These are phyloP conservation scores for Metschnikowia similis DNA, from an alignment of 805 yeast genomes.

Conservation along the genomic window DNA sequence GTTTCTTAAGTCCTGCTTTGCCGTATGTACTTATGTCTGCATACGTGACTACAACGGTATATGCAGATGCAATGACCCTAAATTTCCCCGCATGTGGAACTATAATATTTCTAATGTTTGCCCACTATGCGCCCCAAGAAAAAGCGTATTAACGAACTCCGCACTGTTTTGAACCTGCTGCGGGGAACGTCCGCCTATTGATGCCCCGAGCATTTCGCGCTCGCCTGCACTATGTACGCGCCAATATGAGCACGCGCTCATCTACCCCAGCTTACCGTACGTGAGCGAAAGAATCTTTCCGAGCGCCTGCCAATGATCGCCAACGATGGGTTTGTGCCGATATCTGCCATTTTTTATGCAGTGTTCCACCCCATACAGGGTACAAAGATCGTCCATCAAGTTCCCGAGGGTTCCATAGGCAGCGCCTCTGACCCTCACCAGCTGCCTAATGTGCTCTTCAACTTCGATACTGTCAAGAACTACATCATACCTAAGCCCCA, in stretches of 20 bases:
- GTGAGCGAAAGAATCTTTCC: background rate
- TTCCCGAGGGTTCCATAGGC: constrained; percentile 68
- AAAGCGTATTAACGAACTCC: background rate
- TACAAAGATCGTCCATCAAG: constrained; percentile 85
- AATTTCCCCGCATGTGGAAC: background rate
- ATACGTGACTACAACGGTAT: background rate
- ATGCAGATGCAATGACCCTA: background rate
- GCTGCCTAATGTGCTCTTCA: constrained; percentile 39
- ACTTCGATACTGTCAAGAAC: constrained; percentile 83
- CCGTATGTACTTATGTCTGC: too few relatives aligned
- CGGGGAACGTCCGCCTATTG: background rate
- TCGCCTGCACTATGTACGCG: background rate
- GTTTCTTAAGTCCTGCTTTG: too few relatives aligned
- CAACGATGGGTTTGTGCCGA: constrained; percentile 76
- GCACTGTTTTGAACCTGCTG: background rate
- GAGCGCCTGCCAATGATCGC: constrained; percentile 23
- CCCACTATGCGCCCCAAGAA: background rate
- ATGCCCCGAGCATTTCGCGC: background rate
- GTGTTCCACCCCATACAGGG: constrained; percentile 96
- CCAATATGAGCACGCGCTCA: background rate
- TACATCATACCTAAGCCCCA: constrained; percentile 93
- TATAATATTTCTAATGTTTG: background rate
- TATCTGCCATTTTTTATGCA: constrained; percentile 81
- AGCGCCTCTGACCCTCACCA: constrained; percentile 8
- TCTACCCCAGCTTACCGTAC: background rate